A percentile compares a stretch with the other conserved stretches of the same genome.
phyloP scores from a whole-genome alignment of 2,329 filamentous ascomycete genomes.

The Xylaria arbuscula region DNA sequence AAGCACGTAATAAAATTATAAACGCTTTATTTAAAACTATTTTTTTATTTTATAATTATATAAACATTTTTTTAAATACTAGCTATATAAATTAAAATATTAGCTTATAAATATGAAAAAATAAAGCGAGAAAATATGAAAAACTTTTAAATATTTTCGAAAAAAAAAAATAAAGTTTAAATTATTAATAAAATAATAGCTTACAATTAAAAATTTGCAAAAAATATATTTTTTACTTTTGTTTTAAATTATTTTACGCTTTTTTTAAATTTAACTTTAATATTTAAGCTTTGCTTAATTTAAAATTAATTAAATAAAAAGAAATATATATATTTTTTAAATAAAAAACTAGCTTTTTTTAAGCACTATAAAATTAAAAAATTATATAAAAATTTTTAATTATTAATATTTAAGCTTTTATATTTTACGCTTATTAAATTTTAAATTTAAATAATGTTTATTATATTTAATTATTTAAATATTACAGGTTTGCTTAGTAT shows the following conservation, averaged over 20 bases:
- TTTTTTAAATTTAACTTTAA: neutral
- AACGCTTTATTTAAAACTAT: neutral
- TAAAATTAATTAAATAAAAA: slow-evolving; percentile 4
- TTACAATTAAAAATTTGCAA: neutral
- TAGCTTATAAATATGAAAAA: neutral
- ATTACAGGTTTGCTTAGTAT: neutral
- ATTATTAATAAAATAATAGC: neutral
- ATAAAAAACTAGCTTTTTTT: neutral
- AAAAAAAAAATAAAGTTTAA: no score
- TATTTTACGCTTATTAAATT: neutral
- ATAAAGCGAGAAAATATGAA: neutral
- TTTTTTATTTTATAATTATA: neutral
- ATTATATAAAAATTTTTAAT: neutral
- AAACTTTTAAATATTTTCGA: neutral
- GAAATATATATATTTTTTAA: neutral
- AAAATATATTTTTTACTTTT: neutral
- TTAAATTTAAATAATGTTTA: neutral
- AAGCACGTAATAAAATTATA: neutral
- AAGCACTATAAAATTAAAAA: neutral
- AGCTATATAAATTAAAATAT: neutral
- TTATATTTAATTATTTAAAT: slow-evolving; percentile 11
- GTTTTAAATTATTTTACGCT: no score
- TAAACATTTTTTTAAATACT: no score
- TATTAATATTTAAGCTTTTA: neutral
- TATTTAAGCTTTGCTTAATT: no score